Evolutionary conservation across 192 early-diverging fungal genomes (phyloP).

Genomic region (Rhizoclosmatium globosum): DNA sequence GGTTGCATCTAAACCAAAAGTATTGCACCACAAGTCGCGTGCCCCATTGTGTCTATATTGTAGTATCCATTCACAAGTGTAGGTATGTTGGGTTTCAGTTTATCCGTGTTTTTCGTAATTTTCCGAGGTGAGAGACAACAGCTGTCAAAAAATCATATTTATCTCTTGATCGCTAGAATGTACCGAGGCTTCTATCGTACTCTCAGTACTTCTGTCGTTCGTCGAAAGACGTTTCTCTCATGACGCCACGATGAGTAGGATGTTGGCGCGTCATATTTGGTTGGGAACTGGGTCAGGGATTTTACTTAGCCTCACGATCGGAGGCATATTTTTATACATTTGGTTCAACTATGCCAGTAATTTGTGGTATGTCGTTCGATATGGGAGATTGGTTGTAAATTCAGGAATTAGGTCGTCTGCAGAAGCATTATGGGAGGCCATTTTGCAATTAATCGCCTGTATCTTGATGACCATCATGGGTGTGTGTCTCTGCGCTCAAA

Average conservation of each 20-base stretch:
- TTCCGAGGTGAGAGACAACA: constrained; percentile 9
- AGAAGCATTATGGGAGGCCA: constrained; percentile 86
- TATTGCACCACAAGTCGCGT: too few relatives aligned
- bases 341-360: constrained; percentile 33
- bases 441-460: constrained; percentile 78
- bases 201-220: constrained; percentile 11
- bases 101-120: constrained; percentile 25
- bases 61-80: too few relatives aligned
- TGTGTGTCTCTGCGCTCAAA: constrained; percentile 71
- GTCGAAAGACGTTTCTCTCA: not conserved
- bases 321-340: constrained; percentile 5
- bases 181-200: constrained; percentile 26
- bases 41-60: too few relatives aligned
- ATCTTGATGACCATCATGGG: constrained; percentile 83
- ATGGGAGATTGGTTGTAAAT: not conserved
- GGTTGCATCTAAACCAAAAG: too few relatives aligned
- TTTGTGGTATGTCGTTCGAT: constrained; percentile 9
- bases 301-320: not conserved
- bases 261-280: constrained; percentile 8
- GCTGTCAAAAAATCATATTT: not conserved
- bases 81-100: constrained; percentile 1
- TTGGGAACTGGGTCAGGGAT: constrained; percentile 2
- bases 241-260: constrained; percentile 5
- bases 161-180: not conserved
- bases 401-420: constrained; percentile 10